phyloP scores from a whole-genome alignment of 2,329 filamentous ascomycete species.

The Sporothrix schenckii region DNA sequence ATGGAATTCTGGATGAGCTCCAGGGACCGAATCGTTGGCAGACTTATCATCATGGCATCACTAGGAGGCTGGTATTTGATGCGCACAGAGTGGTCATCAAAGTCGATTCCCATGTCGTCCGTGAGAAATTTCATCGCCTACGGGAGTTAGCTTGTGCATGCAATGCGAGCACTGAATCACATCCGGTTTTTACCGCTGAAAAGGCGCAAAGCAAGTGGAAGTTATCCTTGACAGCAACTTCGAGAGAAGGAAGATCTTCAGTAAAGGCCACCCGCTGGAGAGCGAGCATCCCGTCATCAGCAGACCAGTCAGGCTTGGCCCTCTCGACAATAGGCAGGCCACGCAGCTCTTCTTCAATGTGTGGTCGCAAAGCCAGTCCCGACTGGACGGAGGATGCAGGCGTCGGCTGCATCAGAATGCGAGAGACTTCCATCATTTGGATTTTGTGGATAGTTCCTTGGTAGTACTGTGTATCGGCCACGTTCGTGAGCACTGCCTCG shows the following conservation, averaged over 20 bases:
- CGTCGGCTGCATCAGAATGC: conserved; percentile 76
- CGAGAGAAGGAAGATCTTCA: conserved; percentile 79
- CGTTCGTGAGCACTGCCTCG: conserved; percentile 83
- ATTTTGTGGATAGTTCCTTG: conserved; percentile 86
- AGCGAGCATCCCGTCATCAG: conserved; percentile 73
- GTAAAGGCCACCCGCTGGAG: conserved; percentile 77
- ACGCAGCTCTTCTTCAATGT: conserved; percentile 33
- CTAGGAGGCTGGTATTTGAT: conserved; percentile 87
- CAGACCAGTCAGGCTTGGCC: conserved; percentile 79
- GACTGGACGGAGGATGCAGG: conserved; percentile 66
- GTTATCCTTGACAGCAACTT: conserved; percentile 77
- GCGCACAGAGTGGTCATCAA: conserved; percentile 77
- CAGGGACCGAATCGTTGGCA: conserved; percentile 81
- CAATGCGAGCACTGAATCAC: neutral
- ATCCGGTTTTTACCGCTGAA: conserved; percentile 66
- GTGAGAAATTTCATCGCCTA: conserved; percentile 83
- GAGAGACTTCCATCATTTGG: conserved; percentile 74
- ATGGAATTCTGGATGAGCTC: conserved; percentile 89
- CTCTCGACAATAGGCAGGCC: conserved; percentile 61
- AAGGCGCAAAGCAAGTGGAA: conserved; percentile 85
- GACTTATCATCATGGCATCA: conserved; percentile 93
- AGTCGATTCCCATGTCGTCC: conserved; percentile 66
- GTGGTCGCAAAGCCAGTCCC: conserved; percentile 54
- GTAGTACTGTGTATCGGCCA: conserved; percentile 91
- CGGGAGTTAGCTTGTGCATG: conserved; percentile 33